Evolutionary conservation across 768 basidiomycete species (phyloP).

Genomic region (Boletus insuetus): DNA sequence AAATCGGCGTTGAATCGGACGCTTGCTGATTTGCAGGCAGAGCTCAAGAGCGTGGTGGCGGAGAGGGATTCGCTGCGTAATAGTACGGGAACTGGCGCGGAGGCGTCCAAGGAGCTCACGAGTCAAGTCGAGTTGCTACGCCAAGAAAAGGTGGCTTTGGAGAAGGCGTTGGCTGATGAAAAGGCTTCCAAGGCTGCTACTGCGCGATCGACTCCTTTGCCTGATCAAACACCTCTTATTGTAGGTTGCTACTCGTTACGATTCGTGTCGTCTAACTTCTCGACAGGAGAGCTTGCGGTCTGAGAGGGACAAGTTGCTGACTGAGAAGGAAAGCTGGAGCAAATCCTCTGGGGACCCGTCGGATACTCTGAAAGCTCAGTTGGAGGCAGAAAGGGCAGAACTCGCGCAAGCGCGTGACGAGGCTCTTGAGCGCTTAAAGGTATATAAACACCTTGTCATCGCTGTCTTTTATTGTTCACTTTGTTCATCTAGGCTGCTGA

Average conservation of each 20-base stretch:
- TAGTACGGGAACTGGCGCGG: slow-evolving; percentile 9
- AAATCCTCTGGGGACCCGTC: slow-evolving; percentile 25
- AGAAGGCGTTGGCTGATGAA: slow-evolving; percentile 39
- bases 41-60: slow-evolving; percentile 27
- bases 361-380: slow-evolving; percentile 36
- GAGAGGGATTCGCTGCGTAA: slow-evolving; percentile 31
- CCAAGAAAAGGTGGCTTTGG: slow-evolving; percentile 38
- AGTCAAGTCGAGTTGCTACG: slow-evolving; percentile 36
- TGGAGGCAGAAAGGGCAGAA: slow-evolving; percentile 61
- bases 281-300: slow-evolving; percentile 49
- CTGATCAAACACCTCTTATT: slow-evolving; percentile 30
- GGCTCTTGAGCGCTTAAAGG: slow-evolving; percentile 59
- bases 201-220: slow-evolving; percentile 3
- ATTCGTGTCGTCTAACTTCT: neutral
- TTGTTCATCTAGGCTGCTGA: slow-evolving; percentile 34
- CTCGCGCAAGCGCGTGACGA: slow-evolving; percentile 58
- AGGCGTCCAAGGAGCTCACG: slow-evolving; percentile 30
- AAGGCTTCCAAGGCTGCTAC: slow-evolving; percentile 28
- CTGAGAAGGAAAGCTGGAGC: slow-evolving; percentile 49
- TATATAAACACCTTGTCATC: slow-evolving; percentile 22
- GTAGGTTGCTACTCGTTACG: slow-evolving; percentile 23
- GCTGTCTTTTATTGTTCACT: neutral
- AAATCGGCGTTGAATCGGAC: slow-evolving; percentile 30
- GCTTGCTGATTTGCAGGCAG: slow-evolving; percentile 22
- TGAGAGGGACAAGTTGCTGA: slow-evolving; percentile 61